These are phyloP conservation scores for Dalbergia cochinchinensis DNA, from an alignment of 306 rosid genomes.

Conservation along the genomic window DNA sequence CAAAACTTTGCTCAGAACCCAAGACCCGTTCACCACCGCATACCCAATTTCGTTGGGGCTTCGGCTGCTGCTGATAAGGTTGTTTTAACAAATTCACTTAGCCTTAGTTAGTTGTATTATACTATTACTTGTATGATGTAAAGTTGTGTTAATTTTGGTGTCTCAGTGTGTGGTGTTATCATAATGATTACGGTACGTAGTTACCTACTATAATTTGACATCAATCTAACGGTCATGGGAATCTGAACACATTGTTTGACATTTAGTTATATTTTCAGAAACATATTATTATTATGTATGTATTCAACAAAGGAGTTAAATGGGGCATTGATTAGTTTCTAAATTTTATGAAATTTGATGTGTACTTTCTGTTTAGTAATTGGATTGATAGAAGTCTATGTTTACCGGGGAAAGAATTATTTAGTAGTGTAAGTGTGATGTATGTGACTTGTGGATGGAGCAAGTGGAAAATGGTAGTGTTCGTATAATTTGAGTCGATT, in stretches of 20 bases:
- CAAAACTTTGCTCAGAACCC: conserved; percentile 74
- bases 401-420: too few species aligned
- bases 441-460: too few species aligned
- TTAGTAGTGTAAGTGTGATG: too few species aligned
- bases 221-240: not conserved
- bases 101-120: too few species aligned
- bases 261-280: conserved; percentile 3
- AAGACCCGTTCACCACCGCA: conserved; percentile 91
- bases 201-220: too few species aligned
- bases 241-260: not conserved
- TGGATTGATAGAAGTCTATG: not conserved
- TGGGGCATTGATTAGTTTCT: not conserved
- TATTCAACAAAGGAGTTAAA: not conserved
- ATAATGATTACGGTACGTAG: too few species aligned
- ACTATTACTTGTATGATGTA: not conserved
- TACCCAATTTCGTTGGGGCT: conserved; percentile 90
- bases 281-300: not conserved
- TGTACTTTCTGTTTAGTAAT: not conserved
- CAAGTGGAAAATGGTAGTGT: not conserved
- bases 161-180: too few species aligned
- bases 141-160: not conserved
- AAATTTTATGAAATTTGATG: not conserved
- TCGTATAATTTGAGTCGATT: conserved; percentile 26
- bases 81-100: not conserved
- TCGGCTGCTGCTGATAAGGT: conserved; percentile 78